Conservation (phyloP, 306 rosid species). For the Heteromeles arbutifolia region DNA sequence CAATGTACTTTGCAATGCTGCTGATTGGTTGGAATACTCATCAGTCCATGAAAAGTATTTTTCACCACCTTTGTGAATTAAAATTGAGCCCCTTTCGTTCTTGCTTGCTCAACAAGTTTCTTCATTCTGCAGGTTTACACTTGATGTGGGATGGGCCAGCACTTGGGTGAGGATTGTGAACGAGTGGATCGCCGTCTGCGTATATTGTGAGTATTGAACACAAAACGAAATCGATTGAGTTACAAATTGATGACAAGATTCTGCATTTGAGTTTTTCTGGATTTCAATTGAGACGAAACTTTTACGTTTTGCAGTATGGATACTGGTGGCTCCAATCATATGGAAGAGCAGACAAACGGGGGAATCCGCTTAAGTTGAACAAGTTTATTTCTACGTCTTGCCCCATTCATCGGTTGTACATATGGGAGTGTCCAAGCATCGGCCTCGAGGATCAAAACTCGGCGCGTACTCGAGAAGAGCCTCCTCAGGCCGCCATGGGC, state of each 20-base stretch:
- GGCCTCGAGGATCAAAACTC: conserved; percentile 7
- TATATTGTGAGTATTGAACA: conserved; percentile 57
- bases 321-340: conserved; percentile 72
- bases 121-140: conserved; percentile 65
- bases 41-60: conserved; percentile 64
- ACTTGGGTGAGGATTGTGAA: conserved; percentile 91
- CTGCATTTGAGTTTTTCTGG: neutral
- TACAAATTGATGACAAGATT: neutral
- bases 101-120: neutral
- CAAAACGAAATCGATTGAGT: neutral
- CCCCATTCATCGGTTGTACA: conserved; percentile 12
- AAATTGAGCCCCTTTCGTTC: neutral
- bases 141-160: conserved; percentile 98
- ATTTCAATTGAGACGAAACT: neutral
- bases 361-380: conserved; percentile 30
- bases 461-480: conserved; percentile 10
- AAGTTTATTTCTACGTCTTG: neutral
- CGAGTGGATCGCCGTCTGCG: conserved; percentile 93
- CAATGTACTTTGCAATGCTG: conserved; percentile 98
- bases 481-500: conserved; percentile 3
- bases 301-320: conserved; percentile 65
- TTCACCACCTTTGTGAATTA: neutral
- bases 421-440: conserved; percentile 12
- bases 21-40: conserved; percentile 87
- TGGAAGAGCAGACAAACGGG: conserved; percentile 48